Conservation (phyloP, 225 moss, liverwort and hornwort species). For the Straminergon stramineum region DNA sequence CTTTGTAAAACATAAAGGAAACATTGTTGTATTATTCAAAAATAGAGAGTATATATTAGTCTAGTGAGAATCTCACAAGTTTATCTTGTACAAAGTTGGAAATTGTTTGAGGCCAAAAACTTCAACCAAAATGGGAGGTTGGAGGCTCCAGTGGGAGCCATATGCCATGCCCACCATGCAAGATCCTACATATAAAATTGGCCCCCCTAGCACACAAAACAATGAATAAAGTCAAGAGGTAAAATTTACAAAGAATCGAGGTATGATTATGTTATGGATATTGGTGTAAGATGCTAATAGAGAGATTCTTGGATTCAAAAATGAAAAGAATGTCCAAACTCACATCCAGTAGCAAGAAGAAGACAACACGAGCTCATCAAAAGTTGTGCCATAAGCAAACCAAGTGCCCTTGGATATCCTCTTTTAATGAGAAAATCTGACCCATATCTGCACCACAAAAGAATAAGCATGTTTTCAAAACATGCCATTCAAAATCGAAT, state of each 20-base stretch:
- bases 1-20: background rate
- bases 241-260: background rate
- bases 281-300: background rate
- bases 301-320: background rate
- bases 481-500: background rate
- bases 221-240: background rate
- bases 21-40: no score
- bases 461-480: background rate
- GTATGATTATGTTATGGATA: no score
- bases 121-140: slow-evolving; percentile 34
- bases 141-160: slow-evolving; percentile 47
- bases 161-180: slow-evolving; percentile 42
- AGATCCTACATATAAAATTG: slow-evolving; percentile 33
- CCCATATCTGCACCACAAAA: slow-evolving; percentile 15
- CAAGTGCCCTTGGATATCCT: slow-evolving; percentile 28
- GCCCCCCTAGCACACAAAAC: background rate
- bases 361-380: slow-evolving; percentile 35
- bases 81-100: slow-evolving; percentile 41
- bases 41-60: background rate
- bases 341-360: slow-evolving; percentile 33
- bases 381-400: slow-evolving; percentile 27
- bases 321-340: background rate
- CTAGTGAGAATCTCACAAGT: background rate
- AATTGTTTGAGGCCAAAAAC: slow-evolving; percentile 45
- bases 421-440: slow-evolving; percentile 28